Base-by-base conservation (phyloP, 1,139 yeast species). In the Kodamaea suecica region DNA sequence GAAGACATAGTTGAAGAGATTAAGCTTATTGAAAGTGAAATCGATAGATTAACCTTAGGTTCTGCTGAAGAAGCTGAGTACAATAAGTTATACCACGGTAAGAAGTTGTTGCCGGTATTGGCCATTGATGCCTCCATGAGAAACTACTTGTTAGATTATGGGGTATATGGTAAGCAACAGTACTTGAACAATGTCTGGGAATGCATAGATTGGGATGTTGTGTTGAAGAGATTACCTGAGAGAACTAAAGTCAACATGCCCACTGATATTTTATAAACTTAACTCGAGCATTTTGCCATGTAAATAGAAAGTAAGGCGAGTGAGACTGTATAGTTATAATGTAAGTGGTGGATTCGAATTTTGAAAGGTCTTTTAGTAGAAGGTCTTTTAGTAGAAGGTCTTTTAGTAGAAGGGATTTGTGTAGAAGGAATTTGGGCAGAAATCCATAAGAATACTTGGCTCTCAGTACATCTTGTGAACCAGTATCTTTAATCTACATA, bases 41-140 rank as follows among this genome's bases (percentile, higher is more conserved):
- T 40, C 30, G 55, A 56, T 31, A 44, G 43, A 23, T 46, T 57
- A 34, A 46, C 51, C 27, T 60, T 69, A 49, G 74, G 74, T 3
- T 47, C 67, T 10, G 52, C 61, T 14, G 70, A 67, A 49, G 70
- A 70, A 46, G 75, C 75, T 6, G 75, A 69, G 48, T 61, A 56
- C 36, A 54, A 55, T 30, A 47, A 55, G 31, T 55, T 66, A 37
- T 67, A 46, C 47, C 54, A 59, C 17, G 70, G 66, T 44, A 65
- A 61, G 42, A 66, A 64, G 34, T 73, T 78, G 48, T 62, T 76
- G 35, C 92, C 94, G 3, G 59, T 82, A 26, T 62, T 84, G 39
- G 80, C 85, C 17, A 70, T 84, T 34, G 90, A 84, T 55, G 83
- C 78, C 7, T 78, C 85, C 23, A 82, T 84, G 50, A 76, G 81